Evolutionary conservation across 768 basidiomycete genomes (phyloP).

Genomic region (Lactarius trivialis): DNA sequence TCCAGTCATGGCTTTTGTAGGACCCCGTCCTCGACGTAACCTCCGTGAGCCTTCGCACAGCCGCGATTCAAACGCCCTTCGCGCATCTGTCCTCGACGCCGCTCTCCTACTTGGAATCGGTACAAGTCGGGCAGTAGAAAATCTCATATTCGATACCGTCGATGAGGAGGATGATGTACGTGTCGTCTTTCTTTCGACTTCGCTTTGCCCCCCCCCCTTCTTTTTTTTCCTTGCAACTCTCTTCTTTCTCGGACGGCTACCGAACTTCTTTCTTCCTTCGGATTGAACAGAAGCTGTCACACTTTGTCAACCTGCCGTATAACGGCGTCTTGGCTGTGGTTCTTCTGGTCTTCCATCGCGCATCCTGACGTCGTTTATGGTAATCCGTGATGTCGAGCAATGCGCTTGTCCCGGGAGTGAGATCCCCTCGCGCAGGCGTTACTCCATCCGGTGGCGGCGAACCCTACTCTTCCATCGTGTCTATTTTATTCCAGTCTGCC

Average conservation of each 20-base stretch:
- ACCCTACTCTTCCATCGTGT: not conserved
- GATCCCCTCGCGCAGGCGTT: not conserved
- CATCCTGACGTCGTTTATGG: not conserved
- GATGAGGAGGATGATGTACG: constrained; percentile 46
- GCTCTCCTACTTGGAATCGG: constrained; percentile 64
- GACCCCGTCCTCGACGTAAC: constrained; percentile 4
- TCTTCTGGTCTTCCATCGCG: not conserved
- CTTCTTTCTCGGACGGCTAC: not conserved
- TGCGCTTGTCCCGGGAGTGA: not conserved
- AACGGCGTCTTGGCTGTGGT: not conserved
- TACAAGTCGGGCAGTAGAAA: constrained; percentile 50
- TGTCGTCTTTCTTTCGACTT: not conserved
- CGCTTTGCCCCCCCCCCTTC: not conserved
- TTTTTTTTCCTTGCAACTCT: not conserved
- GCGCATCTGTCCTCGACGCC: constrained; percentile 69
- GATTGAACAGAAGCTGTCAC: not conserved
- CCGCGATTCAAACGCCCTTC: constrained; percentile 52
- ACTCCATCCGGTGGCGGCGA: not conserved
- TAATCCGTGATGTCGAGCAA: not conserved
- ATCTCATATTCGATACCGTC: constrained; percentile 68
- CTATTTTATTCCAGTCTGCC: not conserved
- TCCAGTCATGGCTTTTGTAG: not conserved
- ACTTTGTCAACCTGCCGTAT: not conserved
- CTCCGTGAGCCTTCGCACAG: not conserved
- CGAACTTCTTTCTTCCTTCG: not conserved